Evolutionary conservation across 345 rosid species (phyloP), one percentile per base, ranked within the genome.

Genomic region (Camelina sativa): DNA sequence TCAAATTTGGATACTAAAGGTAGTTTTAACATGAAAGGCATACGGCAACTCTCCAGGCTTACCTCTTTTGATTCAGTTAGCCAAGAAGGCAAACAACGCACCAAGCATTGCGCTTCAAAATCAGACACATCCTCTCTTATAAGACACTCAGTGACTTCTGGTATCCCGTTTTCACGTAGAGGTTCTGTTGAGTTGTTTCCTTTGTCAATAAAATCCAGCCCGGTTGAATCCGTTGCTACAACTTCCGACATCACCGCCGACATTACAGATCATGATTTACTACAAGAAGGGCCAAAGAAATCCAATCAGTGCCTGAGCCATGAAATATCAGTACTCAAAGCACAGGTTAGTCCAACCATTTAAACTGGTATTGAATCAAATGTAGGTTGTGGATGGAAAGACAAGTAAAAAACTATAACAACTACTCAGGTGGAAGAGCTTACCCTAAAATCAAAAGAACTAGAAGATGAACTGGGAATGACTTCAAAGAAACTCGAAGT

Each of bases 341-440:
- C 88, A 69, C 90, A 86, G 91, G 96, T 88, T 69, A 81, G 74
- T 65, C 40, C 56, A 51, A 53, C 38, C 30, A 38, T 11, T 15
- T 25, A 25, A 40, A 30, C 8, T 43, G 23, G 1, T 55, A 11
- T 4, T 25, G 16, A 64, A 35, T 20, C 52, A n/a, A 37, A n/a
- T 50, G 46, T 71, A 34, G 25, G 11, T 54, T 73, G 56, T 32
- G 2, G 2, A 13, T 34, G 30, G 37, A 35, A 7, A 56, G 58
- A 53, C 9, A 20, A 8, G n/a, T 46, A 32, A 41, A 60, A 38
- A 16, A 32, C 1, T 2, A 46, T 32, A 38, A 37, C 35, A 13
- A 62, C 37, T 46, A 15, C 76, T 23, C 71, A 88, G 93, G 92
- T 88, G 69, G 91, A 90, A 78, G 85, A 86, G 41, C 90, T 90